Percentiles rank a stretch among this genome's conserved stretches.
Evolutionary conservation across 192 early-diverging fungal genomes (phyloP).

Genomic region (Backusella morwellensis): DNA sequence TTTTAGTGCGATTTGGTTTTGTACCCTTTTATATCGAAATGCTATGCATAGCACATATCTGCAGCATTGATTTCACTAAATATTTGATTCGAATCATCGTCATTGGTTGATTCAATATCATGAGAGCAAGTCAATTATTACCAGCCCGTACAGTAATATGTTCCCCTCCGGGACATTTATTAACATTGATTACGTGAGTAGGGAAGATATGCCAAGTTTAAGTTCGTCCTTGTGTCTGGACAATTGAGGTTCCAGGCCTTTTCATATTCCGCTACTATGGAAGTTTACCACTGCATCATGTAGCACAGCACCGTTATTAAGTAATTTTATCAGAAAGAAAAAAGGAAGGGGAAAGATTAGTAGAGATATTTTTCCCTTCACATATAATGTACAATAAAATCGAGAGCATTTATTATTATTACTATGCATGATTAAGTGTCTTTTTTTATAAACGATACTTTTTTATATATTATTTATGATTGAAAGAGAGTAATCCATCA

Average conservation of each 20-base stretch:
- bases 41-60: background rate
- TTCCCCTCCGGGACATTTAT: background rate
- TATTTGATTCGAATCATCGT: background rate
- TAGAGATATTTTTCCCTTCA: no score
- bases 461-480: background rate
- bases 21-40: background rate
- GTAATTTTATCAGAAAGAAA: no score
- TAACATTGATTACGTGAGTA: background rate
- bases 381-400: no score
- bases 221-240: no score
- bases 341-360: no score
- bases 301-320: no score
- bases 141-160: background rate
- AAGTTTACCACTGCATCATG: no score
- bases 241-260: background rate
- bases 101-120: no score
- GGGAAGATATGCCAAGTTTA: background rate
- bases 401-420: background rate
- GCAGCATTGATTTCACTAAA: background rate
- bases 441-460: background rate
- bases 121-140: background rate
- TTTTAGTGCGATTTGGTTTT: no score
- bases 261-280: background rate
- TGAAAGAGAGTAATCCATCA: slow-evolving; percentile 37
- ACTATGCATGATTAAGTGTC: background rate